phyloP scores from a whole-genome alignment of 108 stramenopile species.

The Skeletonema grethae region DNA sequence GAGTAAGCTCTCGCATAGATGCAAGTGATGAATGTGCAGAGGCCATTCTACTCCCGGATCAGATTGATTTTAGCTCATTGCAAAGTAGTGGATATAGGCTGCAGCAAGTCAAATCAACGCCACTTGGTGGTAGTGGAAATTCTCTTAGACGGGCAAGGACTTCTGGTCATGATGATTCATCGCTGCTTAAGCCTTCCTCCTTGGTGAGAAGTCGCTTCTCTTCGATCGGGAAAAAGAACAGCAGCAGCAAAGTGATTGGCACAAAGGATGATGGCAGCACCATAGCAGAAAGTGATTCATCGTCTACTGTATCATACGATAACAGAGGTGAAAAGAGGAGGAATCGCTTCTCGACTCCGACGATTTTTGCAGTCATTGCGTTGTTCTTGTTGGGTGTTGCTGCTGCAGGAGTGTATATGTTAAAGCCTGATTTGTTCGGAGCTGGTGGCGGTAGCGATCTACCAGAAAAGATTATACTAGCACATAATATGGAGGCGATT shows the following conservation, averaged over 20 bases:
- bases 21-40: too few relatives aligned
- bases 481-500: too few relatives aligned
- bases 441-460: too few relatives aligned
- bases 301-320: neutral
- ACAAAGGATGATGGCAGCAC: constrained; percentile 4
- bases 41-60: too few relatives aligned
- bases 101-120: neutral
- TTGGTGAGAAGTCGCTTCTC: constrained; percentile 3
- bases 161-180: neutral
- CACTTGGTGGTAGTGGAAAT: neutral
- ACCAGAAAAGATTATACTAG: too few relatives aligned
- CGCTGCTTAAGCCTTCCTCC: neutral
- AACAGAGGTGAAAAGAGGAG: neutral
- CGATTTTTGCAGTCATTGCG: too few relatives aligned
- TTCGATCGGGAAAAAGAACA: neutral
- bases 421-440: too few relatives aligned
- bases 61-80: neutral
- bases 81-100: neutral
- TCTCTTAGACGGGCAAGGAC: neutral
- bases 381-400: too few relatives aligned
- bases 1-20: too few relatives aligned
- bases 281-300: neutral
- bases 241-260: neutral
- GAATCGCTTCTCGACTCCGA: neutral
- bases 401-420: too few relatives aligned